Evolutionary conservation across 352 stramenopile species (phyloP).

Genomic region (Pythium phragmitis): DNA sequence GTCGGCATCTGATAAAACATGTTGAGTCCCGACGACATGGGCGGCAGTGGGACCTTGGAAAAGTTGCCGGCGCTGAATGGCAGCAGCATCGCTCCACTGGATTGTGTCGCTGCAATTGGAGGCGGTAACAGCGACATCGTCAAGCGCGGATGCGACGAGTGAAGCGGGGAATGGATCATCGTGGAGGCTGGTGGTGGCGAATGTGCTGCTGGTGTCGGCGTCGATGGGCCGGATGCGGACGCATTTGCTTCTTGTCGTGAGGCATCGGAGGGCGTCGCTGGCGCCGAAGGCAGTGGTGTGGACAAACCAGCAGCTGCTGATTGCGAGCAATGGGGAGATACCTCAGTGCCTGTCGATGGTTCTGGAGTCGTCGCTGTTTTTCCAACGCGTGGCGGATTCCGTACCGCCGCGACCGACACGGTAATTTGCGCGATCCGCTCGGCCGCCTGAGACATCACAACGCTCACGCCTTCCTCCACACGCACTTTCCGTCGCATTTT

Average conservation of each 20-base stretch:
- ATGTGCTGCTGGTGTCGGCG: neutral
- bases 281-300: neutral
- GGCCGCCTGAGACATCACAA: slow-evolving; percentile 39
- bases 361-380: neutral
- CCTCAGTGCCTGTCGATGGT: neutral
- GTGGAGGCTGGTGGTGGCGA: neutral
- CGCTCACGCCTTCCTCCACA: slow-evolving; percentile 58
- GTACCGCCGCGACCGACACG: slow-evolving; percentile 2
- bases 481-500: slow-evolving; percentile 57
- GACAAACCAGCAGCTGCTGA: neutral
- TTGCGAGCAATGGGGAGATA: neutral
- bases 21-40: slow-evolving; percentile 36
- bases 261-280: neutral
- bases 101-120: slow-evolving; percentile 4
- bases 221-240: neutral
- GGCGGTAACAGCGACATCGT: slow-evolving; percentile 6
- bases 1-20: slow-evolving; percentile 41
- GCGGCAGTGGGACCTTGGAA: slow-evolving; percentile 44
- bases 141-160: neutral
- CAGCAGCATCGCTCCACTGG: slow-evolving; percentile 12
- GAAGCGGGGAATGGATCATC: neutral
- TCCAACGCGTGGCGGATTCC: neutral
- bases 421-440: slow-evolving; percentile 42
- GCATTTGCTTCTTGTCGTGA: neutral
- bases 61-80: slow-evolving; percentile 10